Evolutionary conservation across 805 yeast species (phyloP), one percentile per base, ranked within the genome.

Genomic region (Wickerhamomyces queroliae): DNA sequence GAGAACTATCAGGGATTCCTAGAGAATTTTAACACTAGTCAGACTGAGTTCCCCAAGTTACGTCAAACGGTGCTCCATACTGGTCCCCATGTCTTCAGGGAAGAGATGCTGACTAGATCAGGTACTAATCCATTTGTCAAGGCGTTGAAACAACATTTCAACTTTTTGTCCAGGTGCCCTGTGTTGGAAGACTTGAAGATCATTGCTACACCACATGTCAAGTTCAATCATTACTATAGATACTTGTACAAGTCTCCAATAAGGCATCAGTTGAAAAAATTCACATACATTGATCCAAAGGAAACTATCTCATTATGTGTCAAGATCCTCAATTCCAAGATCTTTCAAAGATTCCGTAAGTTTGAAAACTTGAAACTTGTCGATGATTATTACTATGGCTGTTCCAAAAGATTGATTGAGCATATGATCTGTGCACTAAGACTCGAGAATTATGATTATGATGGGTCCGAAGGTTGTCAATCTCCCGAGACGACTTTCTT

Each of bases 341-440:
- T 41, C 11, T 33, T 44, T 32, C 41, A 40, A 24, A 37, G 37
- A 25, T 41, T 42, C 20, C 32, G 37, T 13, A 36, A 33, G 6
- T 43, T 43, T 20, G 27, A 38, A 10, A 33, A 42, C 26, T 20
- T 40, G 9, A 38, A 38, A 12, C 33, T 41, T 19, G 33, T 49
- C 10, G 55, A 52, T 37, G 53, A 52, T 37, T 36, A 33, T n/a
- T 41, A 45, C 17, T 50, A 39, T 37, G 39, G 41, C 5, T 13
- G 36, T 13, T 45, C 46, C 4, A 50, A 49, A 30, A 37, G 31
- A 7, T 18, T 52, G 3, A 26, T 43, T 18, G 56, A 52, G 36
- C 36, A 35, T 18, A 42, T 52, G 28, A 52, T 50, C 33, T 27
- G 33, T 1, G 30, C 47, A 2, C 25, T 43, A 12, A 43, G 54